phyloP scores from a whole-genome alignment of 495 filamentous ascomycete species.

The Xylaria nigripes region DNA sequence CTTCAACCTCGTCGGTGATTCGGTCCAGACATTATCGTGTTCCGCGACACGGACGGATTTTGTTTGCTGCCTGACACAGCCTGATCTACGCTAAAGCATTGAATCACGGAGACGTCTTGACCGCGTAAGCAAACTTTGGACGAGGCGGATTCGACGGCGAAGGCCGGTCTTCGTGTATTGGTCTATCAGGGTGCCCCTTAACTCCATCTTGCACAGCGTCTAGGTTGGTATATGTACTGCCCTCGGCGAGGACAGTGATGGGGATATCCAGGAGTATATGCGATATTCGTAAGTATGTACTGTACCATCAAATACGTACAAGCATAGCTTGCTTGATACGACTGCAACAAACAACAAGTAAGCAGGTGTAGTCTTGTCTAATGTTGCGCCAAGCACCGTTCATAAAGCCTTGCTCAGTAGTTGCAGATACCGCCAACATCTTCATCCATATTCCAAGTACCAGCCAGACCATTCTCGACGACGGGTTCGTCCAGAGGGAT shows the following conservation, averaged over 20 bases:
- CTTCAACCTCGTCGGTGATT: not conserved
- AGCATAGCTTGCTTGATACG: not conserved
- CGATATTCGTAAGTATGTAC: no score
- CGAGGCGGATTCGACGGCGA: no score
- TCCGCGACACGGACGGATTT: not conserved
- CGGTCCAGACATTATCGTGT: not conserved
- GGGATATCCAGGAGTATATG: no score
- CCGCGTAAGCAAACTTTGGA: no score
- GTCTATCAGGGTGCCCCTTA: no score
- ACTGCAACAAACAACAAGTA: not conserved
- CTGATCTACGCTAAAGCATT: not conserved
- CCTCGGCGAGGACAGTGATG: no score
- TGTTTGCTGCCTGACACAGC: not conserved
- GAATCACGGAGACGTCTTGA: not conserved
- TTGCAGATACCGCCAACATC: slow-evolving; percentile 53
- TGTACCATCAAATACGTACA: not conserved
- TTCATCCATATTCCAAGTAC: slow-evolving; percentile 78
- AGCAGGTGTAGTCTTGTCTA: not conserved
- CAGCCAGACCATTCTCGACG: slow-evolving; percentile 70
- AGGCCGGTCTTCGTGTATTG: no score
- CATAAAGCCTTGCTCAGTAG: slow-evolving; percentile 21
- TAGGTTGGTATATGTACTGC: no score
- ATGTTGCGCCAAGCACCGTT: not conserved
- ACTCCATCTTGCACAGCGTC: no score
- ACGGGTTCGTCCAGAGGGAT: slow-evolving; percentile 43